Conservation (phyloP, 1,284 basidiomycete genomes). For the Dichomitus squalens region DNA sequence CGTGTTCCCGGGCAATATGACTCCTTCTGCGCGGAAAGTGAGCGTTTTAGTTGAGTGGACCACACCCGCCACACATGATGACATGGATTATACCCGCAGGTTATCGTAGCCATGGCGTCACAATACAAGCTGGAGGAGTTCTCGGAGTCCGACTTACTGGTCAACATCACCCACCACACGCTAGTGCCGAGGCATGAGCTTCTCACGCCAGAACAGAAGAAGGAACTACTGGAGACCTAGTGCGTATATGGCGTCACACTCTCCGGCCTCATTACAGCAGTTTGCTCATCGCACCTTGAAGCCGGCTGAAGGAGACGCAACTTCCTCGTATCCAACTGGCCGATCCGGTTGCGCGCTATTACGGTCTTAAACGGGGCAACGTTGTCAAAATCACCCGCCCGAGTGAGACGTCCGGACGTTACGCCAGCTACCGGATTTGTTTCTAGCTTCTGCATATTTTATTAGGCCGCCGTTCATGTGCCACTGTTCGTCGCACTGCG, state of each 20-base stretch:
- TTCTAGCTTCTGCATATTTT: constrained; percentile 48
- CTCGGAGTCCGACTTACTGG: constrained; percentile 93
- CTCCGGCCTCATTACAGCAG: constrained; percentile 5
- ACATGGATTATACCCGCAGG: constrained; percentile 47
- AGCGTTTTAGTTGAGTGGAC: constrained; percentile 21
- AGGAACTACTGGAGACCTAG: constrained; percentile 89
- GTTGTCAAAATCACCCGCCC: constrained; percentile 99
- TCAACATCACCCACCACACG: constrained; percentile 97
- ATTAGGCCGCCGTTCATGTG: constrained; percentile 7
- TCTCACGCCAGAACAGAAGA: constrained; percentile 86
- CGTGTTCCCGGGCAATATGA: constrained; percentile 96
- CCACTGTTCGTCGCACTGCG: not conserved
- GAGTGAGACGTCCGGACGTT: constrained; percentile 95
- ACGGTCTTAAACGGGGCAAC: constrained; percentile 92
- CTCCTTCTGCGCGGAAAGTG: constrained; percentile 93
- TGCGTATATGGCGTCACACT: constrained; percentile 47
- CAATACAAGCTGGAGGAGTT: constrained; percentile 95
- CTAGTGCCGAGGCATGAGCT: constrained; percentile 95
- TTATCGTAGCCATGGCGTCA: constrained; percentile 84
- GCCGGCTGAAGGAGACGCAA: constrained; percentile 97
- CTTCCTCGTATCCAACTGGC: constrained; percentile 94
- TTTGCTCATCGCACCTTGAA: constrained; percentile 36
- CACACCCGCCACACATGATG: constrained; percentile 7
- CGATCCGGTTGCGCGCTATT: constrained; percentile 97
- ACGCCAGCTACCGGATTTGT: constrained; percentile 91